Conservation (phyloP, 176 grass and related monocot genomes). For the Avena atlantica region DNA sequence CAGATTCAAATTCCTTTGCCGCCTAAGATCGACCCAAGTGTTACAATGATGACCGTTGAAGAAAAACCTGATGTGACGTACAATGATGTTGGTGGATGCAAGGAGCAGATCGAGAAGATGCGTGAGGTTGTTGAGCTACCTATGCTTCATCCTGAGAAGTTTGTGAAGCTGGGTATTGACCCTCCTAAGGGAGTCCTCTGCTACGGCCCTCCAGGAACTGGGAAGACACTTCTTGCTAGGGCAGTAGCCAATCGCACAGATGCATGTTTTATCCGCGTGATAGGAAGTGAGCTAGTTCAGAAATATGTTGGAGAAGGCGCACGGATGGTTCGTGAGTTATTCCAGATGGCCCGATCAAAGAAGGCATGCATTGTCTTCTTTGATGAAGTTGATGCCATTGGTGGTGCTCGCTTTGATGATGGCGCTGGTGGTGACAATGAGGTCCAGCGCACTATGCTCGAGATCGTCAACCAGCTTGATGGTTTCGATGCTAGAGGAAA, state of each 20-base stretch:
- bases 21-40: slow-evolving; percentile 80
- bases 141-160: slow-evolving; percentile 89
- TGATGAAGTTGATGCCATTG: slow-evolving; percentile 84
- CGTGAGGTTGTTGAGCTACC: slow-evolving; percentile 78
- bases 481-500: slow-evolving; percentile 84
- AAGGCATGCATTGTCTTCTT: slow-evolving; percentile 89
- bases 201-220: slow-evolving; percentile 78
- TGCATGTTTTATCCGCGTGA: slow-evolving; percentile 79
- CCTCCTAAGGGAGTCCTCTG: slow-evolving; percentile 78
- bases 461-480: slow-evolving; percentile 85
- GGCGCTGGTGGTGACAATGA: slow-evolving; percentile 75
- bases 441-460: slow-evolving; percentile 80
- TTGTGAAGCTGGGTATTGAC: slow-evolving; percentile 74
- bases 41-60: slow-evolving; percentile 91
- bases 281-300: slow-evolving; percentile 78
- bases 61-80: slow-evolving; percentile 86
- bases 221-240: slow-evolving; percentile 73
- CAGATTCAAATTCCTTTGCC: slow-evolving; percentile 83
- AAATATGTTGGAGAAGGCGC: slow-evolving; percentile 79
- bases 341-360: slow-evolving; percentile 83
- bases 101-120: slow-evolving; percentile 87
- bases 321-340: slow-evolving; percentile 66
- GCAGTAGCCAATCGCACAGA: slow-evolving; percentile 78
- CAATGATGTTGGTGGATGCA: slow-evolving; percentile 83
- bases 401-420: slow-evolving; percentile 77